Evolutionary conservation across 1,284 basidiomycete genomes (phyloP).

Genomic region (Pisolithus thermaeus): DNA sequence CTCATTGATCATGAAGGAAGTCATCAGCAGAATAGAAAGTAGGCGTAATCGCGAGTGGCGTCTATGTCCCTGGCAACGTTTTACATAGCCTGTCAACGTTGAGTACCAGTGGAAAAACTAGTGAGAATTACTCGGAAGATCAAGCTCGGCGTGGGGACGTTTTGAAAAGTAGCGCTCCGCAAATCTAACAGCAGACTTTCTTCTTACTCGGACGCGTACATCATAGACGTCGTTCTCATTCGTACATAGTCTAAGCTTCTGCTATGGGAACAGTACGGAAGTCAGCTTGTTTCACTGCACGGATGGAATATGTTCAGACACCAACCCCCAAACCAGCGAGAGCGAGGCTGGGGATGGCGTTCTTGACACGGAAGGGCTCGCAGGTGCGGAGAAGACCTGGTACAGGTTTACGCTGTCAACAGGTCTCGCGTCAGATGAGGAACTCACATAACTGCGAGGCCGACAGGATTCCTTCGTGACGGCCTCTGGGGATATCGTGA

Average conservation of each 20-base stretch:
- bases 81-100: too few species aligned
- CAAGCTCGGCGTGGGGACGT: too few species aligned
- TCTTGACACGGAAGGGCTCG: slow-evolving; percentile 74
- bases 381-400: slow-evolving; percentile 82
- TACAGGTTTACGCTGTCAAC: background rate
- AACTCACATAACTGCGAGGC: slow-evolving; percentile 35
- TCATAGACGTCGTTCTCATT: too few species aligned
- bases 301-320: slow-evolving; percentile 91
- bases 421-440: background rate
- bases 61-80: too few species aligned
- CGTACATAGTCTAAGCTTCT: too few species aligned
- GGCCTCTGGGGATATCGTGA: slow-evolving; percentile 24
- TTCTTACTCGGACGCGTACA: too few species aligned
- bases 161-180: too few species aligned
- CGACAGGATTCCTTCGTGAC: slow-evolving; percentile 33
- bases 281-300: slow-evolving; percentile 88
- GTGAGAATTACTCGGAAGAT: too few species aligned
- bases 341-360: slow-evolving; percentile 71
- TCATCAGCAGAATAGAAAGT: slow-evolving; percentile 37
- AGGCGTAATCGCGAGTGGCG: too few species aligned
- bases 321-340: slow-evolving; percentile 76
- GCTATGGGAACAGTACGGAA: slow-evolving; percentile 34
- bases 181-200: too few species aligned
- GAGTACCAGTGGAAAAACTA: too few species aligned
- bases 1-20: slow-evolving; percentile 65